These are phyloP conservation scores for Penicillium psychrofluorescens DNA, from an alignment of 495 filamentous ascomycete species.

Conservation along the genomic window DNA sequence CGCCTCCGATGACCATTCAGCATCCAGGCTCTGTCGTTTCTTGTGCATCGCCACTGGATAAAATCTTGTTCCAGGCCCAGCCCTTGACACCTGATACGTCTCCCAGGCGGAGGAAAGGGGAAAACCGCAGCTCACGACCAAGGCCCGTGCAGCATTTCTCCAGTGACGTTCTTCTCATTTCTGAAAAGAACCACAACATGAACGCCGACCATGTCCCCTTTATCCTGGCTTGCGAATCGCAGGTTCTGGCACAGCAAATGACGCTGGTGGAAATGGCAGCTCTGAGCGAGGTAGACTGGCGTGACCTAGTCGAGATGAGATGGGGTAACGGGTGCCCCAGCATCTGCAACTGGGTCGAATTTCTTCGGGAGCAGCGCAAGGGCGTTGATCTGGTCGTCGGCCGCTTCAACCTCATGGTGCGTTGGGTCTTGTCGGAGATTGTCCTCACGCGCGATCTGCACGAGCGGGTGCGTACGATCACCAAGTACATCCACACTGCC, in stretches of 20 bases:
- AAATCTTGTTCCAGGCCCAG: constrained; percentile 33
- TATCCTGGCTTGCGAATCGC: constrained; percentile 83
- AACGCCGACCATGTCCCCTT: constrained; percentile 72
- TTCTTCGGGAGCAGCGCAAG: constrained; percentile 72
- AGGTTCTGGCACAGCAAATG: constrained; percentile 85
- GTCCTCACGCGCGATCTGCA: constrained; percentile 75
- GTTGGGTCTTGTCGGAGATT: constrained; percentile 91
- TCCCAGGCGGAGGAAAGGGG: constrained; percentile 22
- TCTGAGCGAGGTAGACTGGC: constrained; percentile 94
- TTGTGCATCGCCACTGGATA: constrained; percentile 29
- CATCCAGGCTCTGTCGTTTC: constrained; percentile 46
- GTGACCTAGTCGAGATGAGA: constrained; percentile 87
- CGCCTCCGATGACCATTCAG: constrained; percentile 69
- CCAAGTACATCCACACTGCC: constrained; percentile 91
- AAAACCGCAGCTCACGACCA: constrained; percentile 9
- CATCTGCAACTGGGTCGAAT: constrained; percentile 80
- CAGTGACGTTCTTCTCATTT: constrained; percentile 29
- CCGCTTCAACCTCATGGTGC: constrained; percentile 94
- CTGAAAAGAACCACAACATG: constrained; percentile 20
- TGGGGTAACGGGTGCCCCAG: constrained; percentile 70
- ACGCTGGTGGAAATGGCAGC: constrained; percentile 96
- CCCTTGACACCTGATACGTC: constrained; percentile 47
- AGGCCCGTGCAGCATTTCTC: constrained; percentile 28
- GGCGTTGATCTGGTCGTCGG: constrained; percentile 95
- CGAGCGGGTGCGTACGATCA: constrained; percentile 76